phyloP scores from a whole-genome alignment of 2,329 filamentous ascomycete species.

The Phyllosticta citriasiana region DNA sequence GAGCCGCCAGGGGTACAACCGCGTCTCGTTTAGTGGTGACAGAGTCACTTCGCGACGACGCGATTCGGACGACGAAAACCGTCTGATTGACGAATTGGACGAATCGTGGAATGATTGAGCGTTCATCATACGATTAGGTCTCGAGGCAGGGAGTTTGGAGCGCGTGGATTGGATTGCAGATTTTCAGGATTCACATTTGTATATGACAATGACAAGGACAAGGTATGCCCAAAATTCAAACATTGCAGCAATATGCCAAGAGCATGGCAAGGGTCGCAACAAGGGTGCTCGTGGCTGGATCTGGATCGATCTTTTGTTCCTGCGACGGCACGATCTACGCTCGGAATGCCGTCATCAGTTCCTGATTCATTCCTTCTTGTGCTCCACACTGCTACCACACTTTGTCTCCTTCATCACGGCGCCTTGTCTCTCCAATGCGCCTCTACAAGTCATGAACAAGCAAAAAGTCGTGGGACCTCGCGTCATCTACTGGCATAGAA shows the following conservation, averaged over 20 bases:
- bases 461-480: background rate
- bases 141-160: slow-evolving; percentile 5
- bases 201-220: background rate
- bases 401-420: background rate
- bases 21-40: slow-evolving; percentile 42
- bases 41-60: slow-evolving; percentile 24
- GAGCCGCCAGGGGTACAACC: slow-evolving; percentile 55
- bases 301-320: slow-evolving; percentile 3
- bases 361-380: background rate
- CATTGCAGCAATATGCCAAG: background rate
- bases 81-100: slow-evolving; percentile 89
- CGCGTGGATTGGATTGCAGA: slow-evolving; percentile 4
- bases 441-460: background rate
- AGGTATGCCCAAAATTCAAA: background rate
- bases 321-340: background rate
- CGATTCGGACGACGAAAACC: slow-evolving; percentile 72
- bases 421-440: background rate
- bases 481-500: slow-evolving; percentile 54
- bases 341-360: slow-evolving; percentile 9
- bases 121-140: background rate
- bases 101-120: slow-evolving; percentile 84
- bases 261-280: background rate
- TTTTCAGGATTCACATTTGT: background rate
- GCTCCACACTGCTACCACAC: background rate
- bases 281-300: background rate